A percentile compares a stretch with the other conserved stretches of the same genome.
Evolutionary conservation across 192 early-diverging fungal species (phyloP).

Genomic region (Dispira simplex): DNA sequence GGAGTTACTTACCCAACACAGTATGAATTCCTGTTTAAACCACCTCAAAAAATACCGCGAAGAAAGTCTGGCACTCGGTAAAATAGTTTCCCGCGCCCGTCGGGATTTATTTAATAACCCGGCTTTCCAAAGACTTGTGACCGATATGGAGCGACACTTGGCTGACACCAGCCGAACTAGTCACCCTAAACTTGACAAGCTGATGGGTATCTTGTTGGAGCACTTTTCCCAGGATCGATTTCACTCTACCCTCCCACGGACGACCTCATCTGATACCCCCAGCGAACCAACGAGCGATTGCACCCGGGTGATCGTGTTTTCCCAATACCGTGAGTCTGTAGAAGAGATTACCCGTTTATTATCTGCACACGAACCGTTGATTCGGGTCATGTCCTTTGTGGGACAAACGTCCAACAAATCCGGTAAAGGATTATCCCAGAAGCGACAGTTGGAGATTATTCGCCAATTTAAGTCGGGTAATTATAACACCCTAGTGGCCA

Average conservation of each 20-base stretch:
- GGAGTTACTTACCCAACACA: constrained; percentile 29
- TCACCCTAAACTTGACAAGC: constrained; percentile 70
- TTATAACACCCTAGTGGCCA: constrained; percentile 78
- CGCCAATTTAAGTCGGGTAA: constrained; percentile 56
- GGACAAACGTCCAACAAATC: constrained; percentile 46
- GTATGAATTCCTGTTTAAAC: constrained; percentile 13
- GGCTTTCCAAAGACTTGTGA: constrained; percentile 24
- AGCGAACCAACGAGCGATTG: constrained; percentile 4
- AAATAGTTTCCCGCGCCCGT: constrained; percentile 15
- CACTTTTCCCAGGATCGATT: constrained; percentile 36
- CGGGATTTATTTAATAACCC: constrained; percentile 19
- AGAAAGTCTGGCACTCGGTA: constrained; percentile 11
- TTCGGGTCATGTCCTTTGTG: constrained; percentile 60
- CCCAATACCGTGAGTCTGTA: constrained; percentile 68
- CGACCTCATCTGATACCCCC: too few species aligned
- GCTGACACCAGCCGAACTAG: constrained; percentile 29
- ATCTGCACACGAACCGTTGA: constrained; percentile 40
- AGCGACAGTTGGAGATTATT: constrained; percentile 72
- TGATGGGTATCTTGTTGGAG: constrained; percentile 39
- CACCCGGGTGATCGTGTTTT: constrained; percentile 70
- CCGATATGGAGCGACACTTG: constrained; percentile 19
- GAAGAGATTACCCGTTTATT: constrained; percentile 62
- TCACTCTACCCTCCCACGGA: too few species aligned
- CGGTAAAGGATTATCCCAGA: constrained; percentile 67
- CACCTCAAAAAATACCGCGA: not conserved